Evolutionary conservation across 2,329 filamentous ascomycete genomes (phyloP).

Genomic region (Pyrenophora teres): DNA sequence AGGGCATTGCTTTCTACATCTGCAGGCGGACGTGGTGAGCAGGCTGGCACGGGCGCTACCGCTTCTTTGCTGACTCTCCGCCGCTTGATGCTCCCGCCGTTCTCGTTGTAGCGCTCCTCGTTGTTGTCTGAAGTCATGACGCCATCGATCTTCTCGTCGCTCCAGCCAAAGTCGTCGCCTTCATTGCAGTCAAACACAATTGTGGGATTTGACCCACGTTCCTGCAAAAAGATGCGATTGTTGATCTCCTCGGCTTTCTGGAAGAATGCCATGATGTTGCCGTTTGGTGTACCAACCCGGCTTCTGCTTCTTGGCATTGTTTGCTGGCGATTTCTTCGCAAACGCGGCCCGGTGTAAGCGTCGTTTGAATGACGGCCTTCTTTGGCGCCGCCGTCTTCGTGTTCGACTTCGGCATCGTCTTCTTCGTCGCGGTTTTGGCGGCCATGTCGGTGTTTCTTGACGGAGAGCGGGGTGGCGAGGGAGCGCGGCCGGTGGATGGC

Average conservation of each 20-base stretch:
- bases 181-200: conserved; percentile 25
- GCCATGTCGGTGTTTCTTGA: conserved; percentile 26
- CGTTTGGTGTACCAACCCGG: conserved; percentile 51
- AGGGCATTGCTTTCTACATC: conserved; percentile 12
- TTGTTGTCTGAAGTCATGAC: conserved; percentile 24
- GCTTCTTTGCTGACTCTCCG: conserved; percentile 44
- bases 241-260: conserved; percentile 55
- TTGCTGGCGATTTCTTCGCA: conserved; percentile 40
- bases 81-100: conserved; percentile 49
- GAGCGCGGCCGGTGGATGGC: conserved; percentile 57
- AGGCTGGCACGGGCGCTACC: conserved; percentile 47
- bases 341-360: conserved; percentile 38
- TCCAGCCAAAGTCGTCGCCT: conserved; percentile 40
- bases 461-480: conserved; percentile 54
- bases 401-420: conserved; percentile 21
- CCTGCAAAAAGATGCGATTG: conserved; percentile 45
- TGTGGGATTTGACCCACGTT: conserved; percentile 28
- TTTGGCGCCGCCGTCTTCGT: conserved; percentile 22
- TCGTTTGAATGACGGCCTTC: conserved; percentile 40
- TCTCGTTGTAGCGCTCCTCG: conserved; percentile 51
- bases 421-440: conserved; percentile 30
- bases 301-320: conserved; percentile 45
- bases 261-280: conserved; percentile 61
- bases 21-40: conserved; percentile 33
- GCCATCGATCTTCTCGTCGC: conserved; percentile 28